These are phyloP conservation scores for Heritiera littoralis DNA, from an alignment of 345 rosid genomes.

Conservation along the genomic window DNA sequence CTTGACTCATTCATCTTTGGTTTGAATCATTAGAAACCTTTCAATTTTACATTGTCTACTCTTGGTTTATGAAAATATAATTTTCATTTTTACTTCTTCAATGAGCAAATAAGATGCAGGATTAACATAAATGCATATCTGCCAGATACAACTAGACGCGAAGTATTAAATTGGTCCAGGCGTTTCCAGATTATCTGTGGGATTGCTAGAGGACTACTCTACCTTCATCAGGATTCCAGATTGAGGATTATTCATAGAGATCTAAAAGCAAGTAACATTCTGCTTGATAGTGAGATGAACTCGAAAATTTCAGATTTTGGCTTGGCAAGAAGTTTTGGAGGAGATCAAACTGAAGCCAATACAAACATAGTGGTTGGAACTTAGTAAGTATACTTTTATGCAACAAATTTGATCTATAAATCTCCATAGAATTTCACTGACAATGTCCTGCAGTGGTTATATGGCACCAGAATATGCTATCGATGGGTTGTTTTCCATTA, in stretches of 20 bases:
- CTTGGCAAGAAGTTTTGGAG: conserved; percentile 20
- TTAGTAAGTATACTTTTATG: conserved; percentile 4
- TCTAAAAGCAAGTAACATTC: conserved; percentile 37
- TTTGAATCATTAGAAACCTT: not conserved
- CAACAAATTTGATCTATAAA: not conserved
- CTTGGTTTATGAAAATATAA: not conserved
- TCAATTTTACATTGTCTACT: not conserved
- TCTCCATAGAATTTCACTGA: not conserved
- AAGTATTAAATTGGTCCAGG: conserved; percentile 27
- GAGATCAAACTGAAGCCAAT: conserved; percentile 21
- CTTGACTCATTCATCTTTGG: conserved; percentile 34
- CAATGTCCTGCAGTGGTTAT: conserved; percentile 8
- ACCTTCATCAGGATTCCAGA: conserved; percentile 47
- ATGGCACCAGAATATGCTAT: conserved; percentile 24
- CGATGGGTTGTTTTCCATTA: conserved; percentile 3
- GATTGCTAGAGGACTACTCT: conserved; percentile 44
- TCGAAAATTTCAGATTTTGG: conserved; percentile 41
- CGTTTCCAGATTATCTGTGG: conserved; percentile 39
- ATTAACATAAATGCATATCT: not conserved
- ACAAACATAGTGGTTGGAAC: conserved; percentile 26
- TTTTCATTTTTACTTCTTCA: conserved; percentile 18
- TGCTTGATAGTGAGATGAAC: conserved; percentile 40
- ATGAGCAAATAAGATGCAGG: not conserved
- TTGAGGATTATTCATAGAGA: conserved; percentile 30
- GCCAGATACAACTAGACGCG: not conserved